Percentiles rank a stretch among this genome's conserved stretches.
Evolutionary conservation across 2,329 filamentous ascomycete genomes (phyloP).

Genomic region (Aspergillus floridensis): DNA sequence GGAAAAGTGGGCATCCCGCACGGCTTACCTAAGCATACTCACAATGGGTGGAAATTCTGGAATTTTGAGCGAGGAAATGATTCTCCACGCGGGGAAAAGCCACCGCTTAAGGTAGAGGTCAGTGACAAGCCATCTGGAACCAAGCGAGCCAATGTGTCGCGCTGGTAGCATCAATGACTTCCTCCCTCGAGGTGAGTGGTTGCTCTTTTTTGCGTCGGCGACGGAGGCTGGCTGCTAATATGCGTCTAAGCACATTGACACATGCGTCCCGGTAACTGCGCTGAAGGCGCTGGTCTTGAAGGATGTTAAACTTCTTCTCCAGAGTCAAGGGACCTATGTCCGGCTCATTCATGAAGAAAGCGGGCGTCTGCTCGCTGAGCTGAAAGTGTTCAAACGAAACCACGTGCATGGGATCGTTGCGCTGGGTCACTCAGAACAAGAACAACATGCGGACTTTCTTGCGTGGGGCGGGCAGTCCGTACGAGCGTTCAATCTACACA

Average conservation of each 20-base stretch:
- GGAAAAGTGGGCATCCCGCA: not conserved
- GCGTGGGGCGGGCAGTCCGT: conserved; percentile 69
- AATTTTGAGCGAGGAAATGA: conserved; percentile 14
- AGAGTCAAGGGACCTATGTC: conserved; percentile 40
- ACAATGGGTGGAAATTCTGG: conserved; percentile 17
- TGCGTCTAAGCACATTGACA: conserved; percentile 36
- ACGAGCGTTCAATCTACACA: conserved; percentile 36
- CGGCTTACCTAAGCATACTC: conserved; percentile 21
- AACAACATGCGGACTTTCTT: conserved; percentile 40
- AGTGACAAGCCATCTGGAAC: not conserved
- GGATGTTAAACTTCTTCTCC: conserved; percentile 32
- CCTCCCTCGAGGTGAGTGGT: conserved; percentile 32
- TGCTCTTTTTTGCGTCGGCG: not conserved
- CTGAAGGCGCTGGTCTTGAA: conserved; percentile 33
- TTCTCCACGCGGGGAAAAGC: conserved; percentile 15
- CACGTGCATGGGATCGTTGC: conserved; percentile 40
- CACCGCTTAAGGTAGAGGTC: not conserved
- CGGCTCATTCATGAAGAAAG: conserved; percentile 33
- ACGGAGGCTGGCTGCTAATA: conserved; percentile 21
- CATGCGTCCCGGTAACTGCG: conserved; percentile 45
- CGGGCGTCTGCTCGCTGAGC: conserved; percentile 28
- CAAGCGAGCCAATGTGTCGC: conserved; percentile 17
- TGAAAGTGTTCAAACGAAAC: conserved; percentile 36
- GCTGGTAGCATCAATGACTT: conserved; percentile 23
- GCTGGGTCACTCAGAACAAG: conserved; percentile 20